Evolutionary conservation across 2,329 filamentous ascomycete species (phyloP), one percentile per base, ranked within the genome.

Genomic region (Rutstroemia sydowiana): DNA sequence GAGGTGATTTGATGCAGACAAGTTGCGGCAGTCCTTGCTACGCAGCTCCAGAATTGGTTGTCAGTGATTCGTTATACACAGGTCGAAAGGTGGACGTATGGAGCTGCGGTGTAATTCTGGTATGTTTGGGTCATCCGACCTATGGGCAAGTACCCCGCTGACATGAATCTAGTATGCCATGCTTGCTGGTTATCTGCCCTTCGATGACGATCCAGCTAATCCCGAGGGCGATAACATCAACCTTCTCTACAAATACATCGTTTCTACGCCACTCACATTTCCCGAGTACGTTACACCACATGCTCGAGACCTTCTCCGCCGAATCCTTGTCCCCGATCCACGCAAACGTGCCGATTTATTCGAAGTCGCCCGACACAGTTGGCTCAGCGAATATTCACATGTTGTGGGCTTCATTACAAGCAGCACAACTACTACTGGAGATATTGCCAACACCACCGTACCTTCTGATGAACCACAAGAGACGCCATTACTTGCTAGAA

Each of bases 221-320:
- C 93, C 93, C 2, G 93, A 98, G 70, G 93, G 93, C 60, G 93
- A 98, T 69, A 98, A 98, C 68, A 98, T 98, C 73, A 98, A 98
- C 68, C 78, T 98, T 10, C 76, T 98, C 26, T 98, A 98, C 78
- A 97, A 97, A 73, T 98, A 98, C 71, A 98, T 98, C 62, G 92
- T 96, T 54, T 95, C 89, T 51, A 98, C 93, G 1, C 91, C 92
- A 32, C 79, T 98, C 39, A 97, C 92, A 3, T 98, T 98, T 68
- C 93, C 93, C 56, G 93, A 98, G 82, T 97, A 97, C 67, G 93
- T 98, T 61, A 95, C 93, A 7, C 93, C 93, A 7, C 93, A 98
- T 69, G 92, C 93, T 20, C 81, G 93, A 63, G 93, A 98, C 69
- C 78, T 98, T 0, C 75, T 98, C 43, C 84, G 93, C 55, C 84